Percentiles rank a stretch among this genome's conserved stretches.
Conservation (phyloP, 169 alveolate species). For the Plasmodium vivax region DNA sequence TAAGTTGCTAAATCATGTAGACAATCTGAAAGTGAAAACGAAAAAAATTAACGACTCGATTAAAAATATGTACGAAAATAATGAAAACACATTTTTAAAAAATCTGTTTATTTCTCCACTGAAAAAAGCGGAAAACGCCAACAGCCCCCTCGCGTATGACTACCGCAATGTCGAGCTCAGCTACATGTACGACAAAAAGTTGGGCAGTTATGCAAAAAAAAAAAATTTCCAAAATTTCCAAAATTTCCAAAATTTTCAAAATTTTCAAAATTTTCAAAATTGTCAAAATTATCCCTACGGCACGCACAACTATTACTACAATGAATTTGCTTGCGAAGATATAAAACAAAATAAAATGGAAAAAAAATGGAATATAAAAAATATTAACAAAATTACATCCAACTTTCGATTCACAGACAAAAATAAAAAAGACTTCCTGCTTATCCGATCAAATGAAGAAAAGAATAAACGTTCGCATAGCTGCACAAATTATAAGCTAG, state of each 20-base stretch:
- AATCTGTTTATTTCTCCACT: slow-evolving; percentile 12
- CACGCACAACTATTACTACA: neutral
- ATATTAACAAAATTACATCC: slow-evolving; percentile 25
- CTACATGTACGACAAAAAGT: neutral
- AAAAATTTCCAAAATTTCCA: neutral
- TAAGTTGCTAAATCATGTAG: slow-evolving; percentile 61
- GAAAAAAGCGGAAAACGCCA: neutral
- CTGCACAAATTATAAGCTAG: neutral
- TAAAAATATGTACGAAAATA: slow-evolving; percentile 63
- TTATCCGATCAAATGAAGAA: neutral
- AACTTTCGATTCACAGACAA: neutral
- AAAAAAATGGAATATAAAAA: slow-evolving; percentile 9
- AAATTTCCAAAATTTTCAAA: neutral
- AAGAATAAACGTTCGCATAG: slow-evolving; percentile 17
- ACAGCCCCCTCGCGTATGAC: neutral
- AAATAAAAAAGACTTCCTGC: neutral
- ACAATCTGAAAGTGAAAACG: slow-evolving; percentile 46
- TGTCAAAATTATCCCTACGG: neutral
- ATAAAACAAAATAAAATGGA: neutral
- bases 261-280: neutral
- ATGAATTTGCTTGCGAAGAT: neutral
- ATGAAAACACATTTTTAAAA: slow-evolving; percentile 47
- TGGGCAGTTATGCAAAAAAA: neutral
- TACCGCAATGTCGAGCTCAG: neutral
- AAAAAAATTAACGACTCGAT: slow-evolving; percentile 63